These are phyloP conservation scores for Phytophthora podocarpi DNA, from an alignment of 352 stramenopile genomes.

Conservation along the genomic window DNA sequence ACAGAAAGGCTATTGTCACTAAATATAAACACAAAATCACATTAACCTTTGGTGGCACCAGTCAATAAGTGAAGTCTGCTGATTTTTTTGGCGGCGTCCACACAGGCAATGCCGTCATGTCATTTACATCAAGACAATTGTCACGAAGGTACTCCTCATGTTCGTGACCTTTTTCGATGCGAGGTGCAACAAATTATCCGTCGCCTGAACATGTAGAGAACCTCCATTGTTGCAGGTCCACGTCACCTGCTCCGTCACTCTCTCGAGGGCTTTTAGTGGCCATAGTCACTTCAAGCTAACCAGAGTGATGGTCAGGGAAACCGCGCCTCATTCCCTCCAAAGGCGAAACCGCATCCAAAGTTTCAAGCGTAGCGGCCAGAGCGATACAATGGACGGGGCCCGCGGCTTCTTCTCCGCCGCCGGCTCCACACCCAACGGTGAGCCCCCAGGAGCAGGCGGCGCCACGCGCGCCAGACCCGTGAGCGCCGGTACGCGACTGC, in stretches of 20 bases:
- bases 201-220: no score
- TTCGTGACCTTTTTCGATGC: no score
- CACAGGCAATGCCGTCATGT: no score
- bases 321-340: slow-evolving; percentile 7
- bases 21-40: background rate
- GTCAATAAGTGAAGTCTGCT: no score
- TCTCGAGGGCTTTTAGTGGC: slow-evolving; percentile 7
- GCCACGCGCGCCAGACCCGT: slow-evolving; percentile 43
- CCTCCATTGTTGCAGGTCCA: no score
- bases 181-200: no score
- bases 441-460: background rate
- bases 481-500: slow-evolving; percentile 62
- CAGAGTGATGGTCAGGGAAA: slow-evolving; percentile 26
- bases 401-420: slow-evolving; percentile 35
- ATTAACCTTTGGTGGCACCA: background rate
- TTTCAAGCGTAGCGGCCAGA: background rate
- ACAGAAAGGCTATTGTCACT: background rate
- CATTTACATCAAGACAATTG: no score
- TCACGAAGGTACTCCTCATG: no score
- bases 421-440: background rate
- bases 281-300: slow-evolving; percentile 12
- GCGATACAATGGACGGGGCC: slow-evolving; percentile 34
- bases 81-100: background rate
- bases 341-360: slow-evolving; percentile 41
- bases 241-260: slow-evolving; percentile 9